A percentile compares a stretch with the other conserved stretches of the same genome.
phyloP scores from a whole-genome alignment of 306 rosid genomes.

The Vigna reflexopilosa region DNA sequence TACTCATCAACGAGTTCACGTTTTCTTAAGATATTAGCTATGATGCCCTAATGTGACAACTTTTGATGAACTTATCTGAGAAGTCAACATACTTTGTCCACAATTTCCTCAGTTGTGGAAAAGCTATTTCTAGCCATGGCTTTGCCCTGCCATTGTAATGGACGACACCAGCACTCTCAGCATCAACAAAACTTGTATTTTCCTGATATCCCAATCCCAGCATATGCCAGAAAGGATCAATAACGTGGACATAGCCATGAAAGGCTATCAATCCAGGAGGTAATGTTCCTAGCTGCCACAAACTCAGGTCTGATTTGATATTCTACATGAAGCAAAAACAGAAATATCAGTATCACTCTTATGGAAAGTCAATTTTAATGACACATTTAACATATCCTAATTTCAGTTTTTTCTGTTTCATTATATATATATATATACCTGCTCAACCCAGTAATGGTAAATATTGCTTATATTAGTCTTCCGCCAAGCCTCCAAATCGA shows the following conservation, averaged over 20 bases:
- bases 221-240: conserved; percentile 99
- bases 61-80: conserved; percentile 90
- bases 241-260: conserved; percentile 84
- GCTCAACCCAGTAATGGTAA: conserved; percentile 90
- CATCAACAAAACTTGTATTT: conserved; percentile 74
- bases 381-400: conserved; percentile 14
- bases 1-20: conserved; percentile 43
- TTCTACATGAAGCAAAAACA: conserved; percentile 62
- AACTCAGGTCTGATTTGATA: conserved; percentile 92
- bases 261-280: conserved; percentile 99
- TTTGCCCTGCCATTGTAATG: conserved; percentile 98
- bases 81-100: conserved; percentile 87
- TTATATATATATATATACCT: conserved; percentile 50
- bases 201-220: conserved; percentile 97
- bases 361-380: conserved; percentile 22
- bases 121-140: conserved; percentile 98
- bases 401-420: conserved; percentile 1
- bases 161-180: conserved; percentile 82
- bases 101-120: conserved; percentile 73
- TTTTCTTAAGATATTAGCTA: conserved; percentile 55
- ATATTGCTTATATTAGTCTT: conserved; percentile 89
- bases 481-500: conserved; percentile 96
- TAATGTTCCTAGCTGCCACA: conserved; percentile 98
- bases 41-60: conserved; percentile 81
- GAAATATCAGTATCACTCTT: conserved; percentile 12